These are phyloP conservation scores for Cyberlindnera euphorbiae DNA, from an alignment of 805 yeast species.

Conservation along the genomic window DNA sequence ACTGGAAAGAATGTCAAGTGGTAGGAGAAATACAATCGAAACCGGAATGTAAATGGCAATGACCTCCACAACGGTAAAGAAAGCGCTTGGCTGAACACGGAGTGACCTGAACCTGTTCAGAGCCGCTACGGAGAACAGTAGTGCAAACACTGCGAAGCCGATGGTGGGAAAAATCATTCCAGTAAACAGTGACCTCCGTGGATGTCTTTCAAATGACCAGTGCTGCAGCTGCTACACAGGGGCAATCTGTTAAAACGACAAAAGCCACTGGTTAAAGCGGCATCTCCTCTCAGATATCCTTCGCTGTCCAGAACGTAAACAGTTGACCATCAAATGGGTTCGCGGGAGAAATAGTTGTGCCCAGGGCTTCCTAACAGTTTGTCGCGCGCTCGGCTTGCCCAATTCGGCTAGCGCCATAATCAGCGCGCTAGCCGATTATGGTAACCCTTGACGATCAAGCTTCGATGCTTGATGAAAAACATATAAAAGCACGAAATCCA, in stretches of 20 bases:
- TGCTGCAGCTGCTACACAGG: too few species aligned
- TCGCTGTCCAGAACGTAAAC: too few species aligned
- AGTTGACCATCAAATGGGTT: background rate
- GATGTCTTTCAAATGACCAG: too few species aligned
- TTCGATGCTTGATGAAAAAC: too few species aligned
- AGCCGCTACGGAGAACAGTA: slow-evolving; percentile 17
- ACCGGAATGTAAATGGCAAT: slow-evolving; percentile 70
- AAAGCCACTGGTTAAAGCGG: too few species aligned
- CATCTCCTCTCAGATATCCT: too few species aligned
- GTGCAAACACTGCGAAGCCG: slow-evolving; percentile 15
- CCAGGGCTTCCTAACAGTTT: too few species aligned
- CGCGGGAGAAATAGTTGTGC: too few species aligned
- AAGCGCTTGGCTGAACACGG: slow-evolving; percentile 19
- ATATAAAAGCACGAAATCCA: too few species aligned
- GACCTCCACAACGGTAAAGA: slow-evolving; percentile 26
- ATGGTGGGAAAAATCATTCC: slow-evolving; percentile 22
- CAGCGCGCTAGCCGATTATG: background rate
- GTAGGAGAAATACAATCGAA: slow-evolving; percentile 67
- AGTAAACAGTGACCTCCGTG: too few species aligned
- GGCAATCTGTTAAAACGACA: too few species aligned
- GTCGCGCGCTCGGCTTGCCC: slow-evolving; percentile 1
- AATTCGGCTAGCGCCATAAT: slow-evolving; percentile 3
- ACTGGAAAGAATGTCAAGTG: slow-evolving; percentile 63
- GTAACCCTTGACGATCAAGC: too few species aligned
- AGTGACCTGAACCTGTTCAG: slow-evolving; percentile 19